Percentiles rank a stretch among this genome's conserved stretches.
Evolutionary conservation across 306 rosid species (phyloP).

Genomic region (Parietaria judaica): DNA sequence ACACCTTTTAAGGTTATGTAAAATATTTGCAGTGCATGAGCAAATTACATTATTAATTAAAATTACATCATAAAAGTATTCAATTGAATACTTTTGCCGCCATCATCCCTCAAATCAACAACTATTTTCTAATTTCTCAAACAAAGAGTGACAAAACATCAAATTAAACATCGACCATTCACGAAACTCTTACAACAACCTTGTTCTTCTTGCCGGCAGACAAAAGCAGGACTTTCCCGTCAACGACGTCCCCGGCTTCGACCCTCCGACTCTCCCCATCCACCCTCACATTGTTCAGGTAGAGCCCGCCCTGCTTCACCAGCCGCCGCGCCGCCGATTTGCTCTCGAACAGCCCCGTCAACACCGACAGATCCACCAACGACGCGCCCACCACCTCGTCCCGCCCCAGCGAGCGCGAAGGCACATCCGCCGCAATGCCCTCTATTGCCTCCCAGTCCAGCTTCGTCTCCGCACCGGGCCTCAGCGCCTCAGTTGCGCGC

Average conservation of each 20-base stretch:
- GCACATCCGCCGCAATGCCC: constrained; percentile 84
- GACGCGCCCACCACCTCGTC: constrained; percentile 54
- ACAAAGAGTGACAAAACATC: not conserved
- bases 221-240: constrained; percentile 78
- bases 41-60: too few species aligned
- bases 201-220: constrained; percentile 97
- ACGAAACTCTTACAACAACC: constrained; percentile 60
- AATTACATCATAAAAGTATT: too few species aligned
- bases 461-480: constrained; percentile 79
- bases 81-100: too few species aligned
- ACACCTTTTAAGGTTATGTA: too few species aligned
- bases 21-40: too few species aligned
- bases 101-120: too few species aligned
- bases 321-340: constrained; percentile 81
- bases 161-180: not conserved
- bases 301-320: constrained; percentile 92
- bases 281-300: constrained; percentile 78
- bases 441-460: constrained; percentile 81
- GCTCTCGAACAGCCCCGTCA: constrained; percentile 76
- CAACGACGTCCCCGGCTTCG: constrained; percentile 64
- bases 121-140: too few species aligned
- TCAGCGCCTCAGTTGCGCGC: constrained; percentile 80
- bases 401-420: constrained; percentile 63
- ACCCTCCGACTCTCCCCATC: constrained; percentile 57
- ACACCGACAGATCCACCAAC: constrained; percentile 72